phyloP scores from a whole-genome alignment of 805 yeast species.

The Grigorovia humatica region DNA sequence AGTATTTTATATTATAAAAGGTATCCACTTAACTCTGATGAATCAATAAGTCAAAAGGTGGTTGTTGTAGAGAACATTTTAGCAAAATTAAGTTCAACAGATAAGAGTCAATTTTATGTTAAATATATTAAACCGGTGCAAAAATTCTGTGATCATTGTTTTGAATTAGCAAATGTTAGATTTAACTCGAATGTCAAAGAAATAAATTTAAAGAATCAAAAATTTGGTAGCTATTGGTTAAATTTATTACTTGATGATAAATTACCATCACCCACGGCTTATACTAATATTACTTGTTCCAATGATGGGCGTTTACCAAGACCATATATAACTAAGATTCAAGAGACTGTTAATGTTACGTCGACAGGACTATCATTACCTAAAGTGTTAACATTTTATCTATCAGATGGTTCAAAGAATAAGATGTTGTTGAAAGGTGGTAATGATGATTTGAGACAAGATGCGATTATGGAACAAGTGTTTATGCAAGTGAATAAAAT shows the following conservation, averaged over 20 bases:
- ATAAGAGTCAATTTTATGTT: conserved; percentile 17
- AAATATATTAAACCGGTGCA: conserved; percentile 37
- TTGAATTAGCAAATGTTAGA: conserved; percentile 42
- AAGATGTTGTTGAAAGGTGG: conserved; percentile 71
- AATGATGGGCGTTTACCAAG: conserved; percentile 35
- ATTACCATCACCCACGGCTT: conserved; percentile 61
- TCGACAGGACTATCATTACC: conserved; percentile 82
- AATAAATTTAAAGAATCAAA: conserved; percentile 26
- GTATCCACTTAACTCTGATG: conserved; percentile 28
- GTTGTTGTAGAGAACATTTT: conserved; percentile 44
- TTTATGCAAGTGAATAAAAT: conserved; percentile 74
- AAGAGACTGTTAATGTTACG: conserved; percentile 47
- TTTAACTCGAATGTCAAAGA: conserved; percentile 10
- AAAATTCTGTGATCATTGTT: conserved; percentile 39
- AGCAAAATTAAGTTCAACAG: conserved; percentile 27
- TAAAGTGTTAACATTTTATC: conserved; percentile 49
- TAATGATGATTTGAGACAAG: conserved; percentile 88
- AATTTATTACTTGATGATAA: conserved; percentile 32
- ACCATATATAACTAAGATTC: conserved; percentile 40
- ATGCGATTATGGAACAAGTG: conserved; percentile 95
- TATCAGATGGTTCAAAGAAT: conserved; percentile 50
- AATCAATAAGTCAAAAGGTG: conserved; percentile 35
- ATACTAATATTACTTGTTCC: conserved; percentile 34
- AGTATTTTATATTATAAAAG: conserved; percentile 42
- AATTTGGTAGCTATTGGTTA: conserved; percentile 50